Conservation (phyloP, 768 basidiomycete species). For the Saitozyma sp. region DNA sequence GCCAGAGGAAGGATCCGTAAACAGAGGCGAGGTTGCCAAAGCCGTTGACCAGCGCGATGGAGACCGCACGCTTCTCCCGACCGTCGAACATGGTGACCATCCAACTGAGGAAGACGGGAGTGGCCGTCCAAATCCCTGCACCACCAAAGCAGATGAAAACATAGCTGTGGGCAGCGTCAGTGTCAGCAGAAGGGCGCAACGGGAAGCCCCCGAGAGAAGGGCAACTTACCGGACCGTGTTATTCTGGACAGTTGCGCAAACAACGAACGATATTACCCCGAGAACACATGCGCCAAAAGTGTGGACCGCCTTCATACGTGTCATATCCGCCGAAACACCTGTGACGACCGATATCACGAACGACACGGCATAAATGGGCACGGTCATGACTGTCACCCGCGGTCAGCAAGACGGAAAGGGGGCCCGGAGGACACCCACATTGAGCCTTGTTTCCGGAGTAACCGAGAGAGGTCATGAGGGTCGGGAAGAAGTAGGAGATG, state of each 20-base stretch:
- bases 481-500: constrained; percentile 52
- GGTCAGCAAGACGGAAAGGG: constrained; percentile 2
- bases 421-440: constrained; percentile 25
- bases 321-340: constrained; percentile 44
- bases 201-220: no score
- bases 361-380: constrained; percentile 47
- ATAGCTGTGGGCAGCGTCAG: not conserved
- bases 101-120: constrained; percentile 48
- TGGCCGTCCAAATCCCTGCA: constrained; percentile 48
- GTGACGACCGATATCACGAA: constrained; percentile 35
- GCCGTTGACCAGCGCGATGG: constrained; percentile 49
- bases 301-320: constrained; percentile 45
- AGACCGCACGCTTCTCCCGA: constrained; percentile 46
- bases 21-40: constrained; percentile 41
- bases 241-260: constrained; percentile 39
- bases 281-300: constrained; percentile 29
- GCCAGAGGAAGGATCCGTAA: constrained; percentile 53
- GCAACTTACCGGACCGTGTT: constrained; percentile 28
- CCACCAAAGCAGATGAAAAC: constrained; percentile 51
- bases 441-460: constrained; percentile 43
- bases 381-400: constrained; percentile 41
- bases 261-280: constrained; percentile 39
- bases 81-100: constrained; percentile 51
- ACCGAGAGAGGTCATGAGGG: constrained; percentile 41
- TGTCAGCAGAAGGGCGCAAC: no score